Conservation (phyloP, 2,329 filamentous ascomycete genomes). For the Penicillium sp. region DNA sequence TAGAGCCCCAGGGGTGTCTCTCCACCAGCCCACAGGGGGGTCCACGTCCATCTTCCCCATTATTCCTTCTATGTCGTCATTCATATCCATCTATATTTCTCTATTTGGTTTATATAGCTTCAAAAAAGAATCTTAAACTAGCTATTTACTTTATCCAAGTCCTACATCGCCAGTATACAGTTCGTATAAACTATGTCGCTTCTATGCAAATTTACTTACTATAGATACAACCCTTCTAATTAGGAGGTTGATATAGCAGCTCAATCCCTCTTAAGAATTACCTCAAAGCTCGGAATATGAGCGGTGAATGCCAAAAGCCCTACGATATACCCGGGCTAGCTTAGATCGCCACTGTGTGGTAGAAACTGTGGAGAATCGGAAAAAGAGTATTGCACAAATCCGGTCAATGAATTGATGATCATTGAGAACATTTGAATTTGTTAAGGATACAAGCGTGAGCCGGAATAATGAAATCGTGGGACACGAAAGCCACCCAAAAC, state of each 20-base stretch:
- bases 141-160: neutral
- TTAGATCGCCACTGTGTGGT: neutral
- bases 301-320: neutral
- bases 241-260: neutral
- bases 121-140: neutral
- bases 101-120: too few relatives aligned
- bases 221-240: too few relatives aligned
- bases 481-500: constrained; percentile 1
- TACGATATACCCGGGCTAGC: neutral
- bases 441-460: neutral
- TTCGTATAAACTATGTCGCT: neutral
- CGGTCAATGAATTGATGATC: neutral
- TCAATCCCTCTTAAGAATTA: neutral
- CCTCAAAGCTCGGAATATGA: neutral
- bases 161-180: neutral
- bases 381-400: neutral
- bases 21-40: neutral
- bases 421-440: neutral
- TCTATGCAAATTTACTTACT: too few relatives aligned
- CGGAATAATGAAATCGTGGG: neutral
- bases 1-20: neutral
- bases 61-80: constrained; percentile 1
- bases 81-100: neutral
- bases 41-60: neutral
- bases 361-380: neutral